Percentiles rank a stretch among this genome's conserved stretches.
These are phyloP conservation scores for Pleurotus cornucopiae DNA, from an alignment of 768 basidiomycete species.

Conservation along the genomic window DNA sequence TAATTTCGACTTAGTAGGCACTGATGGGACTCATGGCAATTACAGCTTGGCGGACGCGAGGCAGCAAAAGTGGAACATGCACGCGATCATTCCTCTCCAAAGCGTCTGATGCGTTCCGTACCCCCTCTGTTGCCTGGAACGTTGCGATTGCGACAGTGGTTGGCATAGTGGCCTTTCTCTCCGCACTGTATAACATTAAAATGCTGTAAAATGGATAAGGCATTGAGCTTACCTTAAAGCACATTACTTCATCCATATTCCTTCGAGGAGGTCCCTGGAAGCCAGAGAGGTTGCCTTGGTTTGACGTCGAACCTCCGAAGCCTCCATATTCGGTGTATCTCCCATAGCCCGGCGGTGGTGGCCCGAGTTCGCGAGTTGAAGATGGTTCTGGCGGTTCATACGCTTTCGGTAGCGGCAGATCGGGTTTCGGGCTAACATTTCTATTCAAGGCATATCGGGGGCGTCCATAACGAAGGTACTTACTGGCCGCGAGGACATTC, in stretches of 20 bases:
- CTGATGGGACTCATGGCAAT: no score
- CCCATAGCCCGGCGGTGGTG: slow-evolving; percentile 89
- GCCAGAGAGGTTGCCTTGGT: slow-evolving; percentile 19
- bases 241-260: slow-evolving; percentile 80
- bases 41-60: no score
- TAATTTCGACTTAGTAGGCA: no score
- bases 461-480: slow-evolving; percentile 20
- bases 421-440: slow-evolving; percentile 67
- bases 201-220: slow-evolving; percentile 6
- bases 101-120: slow-evolving; percentile 51
- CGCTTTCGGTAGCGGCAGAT: slow-evolving; percentile 61
- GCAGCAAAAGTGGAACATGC: background rate
- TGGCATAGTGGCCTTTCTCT: slow-evolving; percentile 92
- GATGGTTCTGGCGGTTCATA: slow-evolving; percentile 78
- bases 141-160: slow-evolving; percentile 87
- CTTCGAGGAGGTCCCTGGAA: slow-evolving; percentile 44
- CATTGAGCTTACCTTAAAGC: slow-evolving; percentile 66
- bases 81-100: slow-evolving; percentile 22
- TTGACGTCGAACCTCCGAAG: slow-evolving; percentile 28
- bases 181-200: slow-evolving; percentile 56
- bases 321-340: slow-evolving; percentile 75
- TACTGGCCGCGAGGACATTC: slow-evolving; percentile 90
- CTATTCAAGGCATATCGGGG: no score
- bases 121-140: slow-evolving; percentile 91
- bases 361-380: slow-evolving; percentile 76